Base-by-base conservation (phyloP, 306 rosid species). In the Glycine soja region DNA sequence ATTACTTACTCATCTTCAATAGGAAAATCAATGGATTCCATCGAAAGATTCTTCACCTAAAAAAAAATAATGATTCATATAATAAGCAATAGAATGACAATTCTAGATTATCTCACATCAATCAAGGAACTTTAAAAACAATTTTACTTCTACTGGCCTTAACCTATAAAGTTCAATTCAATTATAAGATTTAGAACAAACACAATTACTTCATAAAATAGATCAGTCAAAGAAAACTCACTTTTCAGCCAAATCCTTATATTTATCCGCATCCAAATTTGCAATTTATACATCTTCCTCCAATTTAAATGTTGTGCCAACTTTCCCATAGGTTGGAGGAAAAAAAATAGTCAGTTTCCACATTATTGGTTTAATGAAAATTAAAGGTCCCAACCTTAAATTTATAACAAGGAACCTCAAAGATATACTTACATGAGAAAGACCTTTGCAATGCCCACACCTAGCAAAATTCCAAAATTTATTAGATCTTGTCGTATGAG, bases 371-470 rank as follows among this genome's bases (percentile, higher is more conserved):
- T 74, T 36, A 8, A 75, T 50, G 50, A 56, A 72, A 19, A 80
- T 38, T 42, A n/a, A 82, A 88, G 15, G 15, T 9, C 61, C 66
- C 15, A 67, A 9, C 64, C 40, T 53, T 48, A 70, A 72, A 47
- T 74, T 10, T 19, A 72, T 70, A 61, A 81, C 19, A 78, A 48
- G 47, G 63, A 19, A 19, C 24, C 24, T 19, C 24, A 19, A 19
- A 19, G 24, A 66, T 80, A 32, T 57, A 83, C 99, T 85, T 92
- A 90, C 98, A 36, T 97, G 97, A 80, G 99, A 98, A 92, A 96
- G 99, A 74, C 74, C 85, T 88, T 90, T 92, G 92, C 99, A 93
- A 81, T 93, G 99, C 68, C 97, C 96, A 80, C 98, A 93, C 99
- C 99, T 96, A 88, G 58, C 15, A 80, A 65, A 80, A 80, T 59